Conservation (phyloP, 108 stramenopile species). For the Aurantiochytrium sp. region DNA sequence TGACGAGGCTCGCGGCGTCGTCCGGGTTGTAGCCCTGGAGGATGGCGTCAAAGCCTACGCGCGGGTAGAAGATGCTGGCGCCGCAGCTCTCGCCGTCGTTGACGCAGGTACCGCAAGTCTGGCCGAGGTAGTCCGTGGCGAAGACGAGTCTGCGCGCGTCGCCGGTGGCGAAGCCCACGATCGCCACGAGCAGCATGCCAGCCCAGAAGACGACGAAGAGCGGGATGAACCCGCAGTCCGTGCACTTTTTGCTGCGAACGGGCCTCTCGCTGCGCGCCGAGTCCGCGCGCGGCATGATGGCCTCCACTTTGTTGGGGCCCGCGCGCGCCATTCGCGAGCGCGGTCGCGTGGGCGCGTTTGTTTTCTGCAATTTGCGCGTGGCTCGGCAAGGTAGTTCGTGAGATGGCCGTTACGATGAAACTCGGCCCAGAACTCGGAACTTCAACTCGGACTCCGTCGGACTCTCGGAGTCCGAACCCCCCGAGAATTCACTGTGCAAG, state of each 20-base stretch:
- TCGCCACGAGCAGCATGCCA: not conserved
- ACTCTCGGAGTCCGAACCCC: too few relatives aligned
- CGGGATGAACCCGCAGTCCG: not conserved
- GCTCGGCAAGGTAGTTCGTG: too few relatives aligned
- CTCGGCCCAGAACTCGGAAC: too few relatives aligned
- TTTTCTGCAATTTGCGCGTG: too few relatives aligned
- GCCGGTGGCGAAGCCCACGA: not conserved
- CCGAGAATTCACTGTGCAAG: too few relatives aligned
- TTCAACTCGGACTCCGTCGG: too few relatives aligned
- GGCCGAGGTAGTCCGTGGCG: constrained; percentile 10
- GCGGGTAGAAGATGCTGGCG: not conserved
- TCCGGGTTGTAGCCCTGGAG: not conserved
- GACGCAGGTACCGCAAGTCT: not conserved
- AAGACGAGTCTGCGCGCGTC: not conserved
- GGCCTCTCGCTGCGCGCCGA: not conserved
- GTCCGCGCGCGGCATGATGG: too few relatives aligned
- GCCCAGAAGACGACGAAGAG: not conserved
- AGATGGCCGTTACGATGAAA: too few relatives aligned
- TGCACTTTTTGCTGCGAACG: not conserved
- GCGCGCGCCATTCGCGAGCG: too few relatives aligned
- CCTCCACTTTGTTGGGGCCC: too few relatives aligned
- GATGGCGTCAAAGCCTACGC: not conserved
- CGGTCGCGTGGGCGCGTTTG: too few relatives aligned
- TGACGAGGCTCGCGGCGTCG: not conserved
- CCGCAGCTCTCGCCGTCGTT: constrained; percentile 20